Conservation (phyloP, 2,329 filamentous ascomycete species). For the Fusarium succisae region DNA sequence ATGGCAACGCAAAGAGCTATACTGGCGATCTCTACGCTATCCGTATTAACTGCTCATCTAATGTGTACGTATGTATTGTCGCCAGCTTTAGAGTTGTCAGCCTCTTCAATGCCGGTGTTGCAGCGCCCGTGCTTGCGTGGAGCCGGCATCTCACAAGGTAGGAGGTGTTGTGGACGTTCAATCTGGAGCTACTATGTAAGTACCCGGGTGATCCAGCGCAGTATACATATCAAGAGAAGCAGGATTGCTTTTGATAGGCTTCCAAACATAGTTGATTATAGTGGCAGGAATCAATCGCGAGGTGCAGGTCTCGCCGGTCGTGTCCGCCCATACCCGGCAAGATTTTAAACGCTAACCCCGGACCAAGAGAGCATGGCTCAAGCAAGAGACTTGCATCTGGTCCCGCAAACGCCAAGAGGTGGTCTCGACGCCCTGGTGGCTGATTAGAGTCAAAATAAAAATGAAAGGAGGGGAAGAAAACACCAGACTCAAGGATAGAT, state of each 20-base stretch:
- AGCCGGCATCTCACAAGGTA: slow-evolving; percentile 19
- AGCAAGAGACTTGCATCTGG: slow-evolving; percentile 33
- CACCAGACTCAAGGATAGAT: neutral
- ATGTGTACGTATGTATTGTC: neutral
- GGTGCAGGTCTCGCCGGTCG: slow-evolving; percentile 19
- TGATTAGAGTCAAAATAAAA: slow-evolving; percentile 13
- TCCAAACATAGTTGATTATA: neutral
- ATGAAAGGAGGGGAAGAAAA: neutral
- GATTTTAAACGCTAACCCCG: slow-evolving; percentile 33
- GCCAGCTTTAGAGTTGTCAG: neutral
- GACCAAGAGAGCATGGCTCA: slow-evolving; percentile 22
- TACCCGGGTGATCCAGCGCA: slow-evolving; percentile 15
- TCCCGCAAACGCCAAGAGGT: slow-evolving; percentile 18
- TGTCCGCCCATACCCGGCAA: slow-evolving; percentile 17
- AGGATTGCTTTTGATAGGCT: neutral
- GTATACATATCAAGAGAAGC: neutral
- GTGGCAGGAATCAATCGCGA: slow-evolving; percentile 6
- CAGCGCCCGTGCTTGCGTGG: slow-evolving; percentile 20
- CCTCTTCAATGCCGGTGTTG: neutral
- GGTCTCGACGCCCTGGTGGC: slow-evolving; percentile 27
- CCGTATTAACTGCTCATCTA: neutral
- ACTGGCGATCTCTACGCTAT: neutral
- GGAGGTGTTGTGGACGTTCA: slow-evolving; percentile 13
- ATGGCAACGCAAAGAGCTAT: neutral
- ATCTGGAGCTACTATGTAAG: neutral